These are phyloP conservation scores for Malania oleifera DNA, from an alignment of 164 flowering plant species.

Conservation along the genomic window DNA sequence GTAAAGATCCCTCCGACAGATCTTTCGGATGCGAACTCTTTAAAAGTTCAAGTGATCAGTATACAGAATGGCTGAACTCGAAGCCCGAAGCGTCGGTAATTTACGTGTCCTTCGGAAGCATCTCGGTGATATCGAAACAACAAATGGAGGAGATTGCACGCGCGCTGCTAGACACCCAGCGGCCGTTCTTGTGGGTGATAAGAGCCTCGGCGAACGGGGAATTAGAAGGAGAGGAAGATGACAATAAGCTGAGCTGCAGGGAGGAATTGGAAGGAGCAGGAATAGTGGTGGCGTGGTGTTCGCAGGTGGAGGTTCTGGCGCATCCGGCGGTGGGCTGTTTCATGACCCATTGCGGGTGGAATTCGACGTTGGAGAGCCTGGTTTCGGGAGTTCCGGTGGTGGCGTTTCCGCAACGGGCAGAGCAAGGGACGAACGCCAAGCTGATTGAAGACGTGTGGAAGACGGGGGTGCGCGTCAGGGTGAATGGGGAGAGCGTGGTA, in stretches of 20 bases:
- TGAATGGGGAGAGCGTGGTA: not conserved
- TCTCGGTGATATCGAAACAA: slow-evolving; percentile 8
- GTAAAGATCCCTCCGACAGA: slow-evolving; percentile 6
- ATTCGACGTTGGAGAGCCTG: not conserved
- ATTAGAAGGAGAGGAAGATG: not conserved
- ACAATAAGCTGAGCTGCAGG: slow-evolving; percentile 3
- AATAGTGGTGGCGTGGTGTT: not conserved
- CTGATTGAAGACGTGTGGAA: not conserved
- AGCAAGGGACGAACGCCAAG: too few relatives aligned
- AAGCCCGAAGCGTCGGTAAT: slow-evolving; percentile 24
- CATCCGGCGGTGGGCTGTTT: not conserved
- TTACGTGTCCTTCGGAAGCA: slow-evolving; percentile 34
- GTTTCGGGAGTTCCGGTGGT: not conserved
- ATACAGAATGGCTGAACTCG: slow-evolving; percentile 26
- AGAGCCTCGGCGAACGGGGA: slow-evolving; percentile 3
- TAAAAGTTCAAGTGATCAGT: slow-evolving; percentile 2
- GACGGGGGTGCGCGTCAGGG: not conserved
- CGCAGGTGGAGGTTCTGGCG: not conserved
- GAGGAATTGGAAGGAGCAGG: slow-evolving; percentile 20
- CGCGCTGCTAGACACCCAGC: slow-evolving; percentile 14
- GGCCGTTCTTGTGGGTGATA: slow-evolving; percentile 34
- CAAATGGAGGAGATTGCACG: slow-evolving; percentile 25
- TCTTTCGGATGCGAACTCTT: not conserved
- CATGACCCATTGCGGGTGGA: too few relatives aligned
- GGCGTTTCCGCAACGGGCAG: not conserved